These are phyloP conservation scores for Trichoderma koningii DNA, from an alignment of 2,329 filamentous ascomycete species.

Conservation along the genomic window DNA sequence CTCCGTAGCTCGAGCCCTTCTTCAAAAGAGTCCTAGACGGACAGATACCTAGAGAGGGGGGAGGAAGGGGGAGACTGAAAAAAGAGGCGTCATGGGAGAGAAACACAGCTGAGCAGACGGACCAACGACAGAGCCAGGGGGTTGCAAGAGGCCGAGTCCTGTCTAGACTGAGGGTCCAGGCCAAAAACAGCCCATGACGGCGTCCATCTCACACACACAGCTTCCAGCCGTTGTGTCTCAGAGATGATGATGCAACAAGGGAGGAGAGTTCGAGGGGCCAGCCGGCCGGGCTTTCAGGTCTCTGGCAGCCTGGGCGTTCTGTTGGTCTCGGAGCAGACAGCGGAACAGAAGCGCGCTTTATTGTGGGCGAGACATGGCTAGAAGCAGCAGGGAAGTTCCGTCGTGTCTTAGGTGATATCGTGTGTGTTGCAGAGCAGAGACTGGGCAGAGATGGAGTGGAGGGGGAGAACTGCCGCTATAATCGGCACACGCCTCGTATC, in stretches of 20 bases:
- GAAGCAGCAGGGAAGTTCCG: no score
- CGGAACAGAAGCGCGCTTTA: no score
- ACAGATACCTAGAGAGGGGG: neutral
- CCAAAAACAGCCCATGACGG: neutral
- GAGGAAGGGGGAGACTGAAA: no score
- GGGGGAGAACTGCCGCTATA: neutral
- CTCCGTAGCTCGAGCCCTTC: constrained; percentile 1
- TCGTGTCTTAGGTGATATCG: no score
- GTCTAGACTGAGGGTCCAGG: constrained; percentile 6
- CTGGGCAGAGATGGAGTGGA: neutral
- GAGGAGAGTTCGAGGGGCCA: neutral
- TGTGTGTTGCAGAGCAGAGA: no score
- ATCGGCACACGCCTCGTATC: neutral
- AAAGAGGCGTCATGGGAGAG: no score
- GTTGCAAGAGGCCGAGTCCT: neutral
- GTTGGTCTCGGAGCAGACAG: no score
- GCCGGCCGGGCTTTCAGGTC: neutral
- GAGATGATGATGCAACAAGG: neutral
- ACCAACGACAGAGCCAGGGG: neutral
- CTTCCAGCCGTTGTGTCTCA: constrained; percentile 1
- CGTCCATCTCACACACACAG: neutral
- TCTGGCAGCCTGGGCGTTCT: no score
- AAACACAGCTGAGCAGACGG: no score
- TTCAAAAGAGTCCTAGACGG: constrained; percentile 7
- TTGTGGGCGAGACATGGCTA: no score